Base-by-base conservation (phyloP, 345 rosid species). In the Citrus glauca region DNA sequence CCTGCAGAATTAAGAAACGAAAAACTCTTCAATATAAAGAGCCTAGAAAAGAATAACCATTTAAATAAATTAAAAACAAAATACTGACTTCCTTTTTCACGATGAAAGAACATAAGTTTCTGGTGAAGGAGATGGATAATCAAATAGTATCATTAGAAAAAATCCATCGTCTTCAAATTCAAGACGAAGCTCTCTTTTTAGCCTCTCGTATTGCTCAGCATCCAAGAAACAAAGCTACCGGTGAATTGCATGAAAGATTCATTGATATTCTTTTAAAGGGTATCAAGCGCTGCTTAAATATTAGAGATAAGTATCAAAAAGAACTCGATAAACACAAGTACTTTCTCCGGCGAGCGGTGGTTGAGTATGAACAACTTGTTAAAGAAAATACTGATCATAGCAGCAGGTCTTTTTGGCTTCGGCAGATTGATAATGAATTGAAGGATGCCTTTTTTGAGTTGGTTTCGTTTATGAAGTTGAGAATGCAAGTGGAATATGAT, bases 311-410 rank as follows among this genome's bases (percentile, higher is more conserved):
- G 9, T 24, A 55, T 55, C 4, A 5, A 42, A 55, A 24, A 6
- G 64, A 71, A 22, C 48, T 71, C 7, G 64, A 32, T 35, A 55
- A 55, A 37, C 30, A 22, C 27, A n/a, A 33, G 62, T 71, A 71
- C 25, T 10, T n/a, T 56, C 75, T 71, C 45, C 64, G 64, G 64
- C 62, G 64, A 55, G 64, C 30, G 2, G 1, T 55, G 64, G 20
- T 56, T 35, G 75, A 71, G 64, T 55, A 71, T 42, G 8, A 55
- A 30, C 75, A 71, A 60, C 60, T 55, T 19, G 64, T 71, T 59
- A 53, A 71, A 37, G 74, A 71, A 33, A 5, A 71, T 8, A n/a
- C 19, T 19, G 19, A 28, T 28, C 37, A 30, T 63, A 28, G 22
- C 67, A 63, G 67, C 0, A 16, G 67, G 32, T 30, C 30, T 33